These are phyloP conservation scores for Penicillium roqueforti DNA, from an alignment of 495 filamentous ascomycete species.

Conservation along the genomic window DNA sequence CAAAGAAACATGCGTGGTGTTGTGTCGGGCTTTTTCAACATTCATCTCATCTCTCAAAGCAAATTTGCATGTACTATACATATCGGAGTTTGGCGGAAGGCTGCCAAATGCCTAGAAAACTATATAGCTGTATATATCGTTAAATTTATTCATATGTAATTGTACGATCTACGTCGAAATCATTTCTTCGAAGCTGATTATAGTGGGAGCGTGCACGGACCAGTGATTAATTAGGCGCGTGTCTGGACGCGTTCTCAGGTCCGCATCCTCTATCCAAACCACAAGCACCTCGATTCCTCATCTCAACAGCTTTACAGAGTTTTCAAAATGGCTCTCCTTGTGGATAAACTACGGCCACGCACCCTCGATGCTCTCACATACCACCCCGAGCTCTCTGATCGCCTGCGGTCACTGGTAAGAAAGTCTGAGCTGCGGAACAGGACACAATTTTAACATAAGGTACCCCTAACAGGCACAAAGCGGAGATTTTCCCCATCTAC, in stretches of 20 bases:
- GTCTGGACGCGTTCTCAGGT: constrained; percentile 36
- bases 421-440: background rate
- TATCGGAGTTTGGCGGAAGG: constrained; percentile 5
- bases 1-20: background rate
- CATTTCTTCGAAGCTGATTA: background rate
- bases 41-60: constrained; percentile 18
- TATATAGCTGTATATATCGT: constrained; percentile 9
- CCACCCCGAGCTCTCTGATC: constrained; percentile 81
- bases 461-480: constrained; percentile 67
- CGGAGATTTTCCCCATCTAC: constrained; percentile 94
- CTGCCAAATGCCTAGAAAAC: background rate
- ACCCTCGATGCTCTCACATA: constrained; percentile 84
- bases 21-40: background rate
- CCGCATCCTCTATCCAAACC: constrained; percentile 16
- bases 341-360: constrained; percentile 91
- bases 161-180: background rate
- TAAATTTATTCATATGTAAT: background rate
- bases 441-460: background rate
- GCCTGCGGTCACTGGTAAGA: constrained; percentile 79
- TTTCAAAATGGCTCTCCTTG: constrained; percentile 67
- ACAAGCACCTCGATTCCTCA: background rate
- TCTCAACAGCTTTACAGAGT: background rate
- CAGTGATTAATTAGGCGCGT: constrained; percentile 42
- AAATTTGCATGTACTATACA: constrained; percentile 23
- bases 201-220: constrained; percentile 28